Evolutionary conservation across 2,329 filamentous ascomycete genomes (phyloP).

Genomic region (Aspergillus terreus): DNA sequence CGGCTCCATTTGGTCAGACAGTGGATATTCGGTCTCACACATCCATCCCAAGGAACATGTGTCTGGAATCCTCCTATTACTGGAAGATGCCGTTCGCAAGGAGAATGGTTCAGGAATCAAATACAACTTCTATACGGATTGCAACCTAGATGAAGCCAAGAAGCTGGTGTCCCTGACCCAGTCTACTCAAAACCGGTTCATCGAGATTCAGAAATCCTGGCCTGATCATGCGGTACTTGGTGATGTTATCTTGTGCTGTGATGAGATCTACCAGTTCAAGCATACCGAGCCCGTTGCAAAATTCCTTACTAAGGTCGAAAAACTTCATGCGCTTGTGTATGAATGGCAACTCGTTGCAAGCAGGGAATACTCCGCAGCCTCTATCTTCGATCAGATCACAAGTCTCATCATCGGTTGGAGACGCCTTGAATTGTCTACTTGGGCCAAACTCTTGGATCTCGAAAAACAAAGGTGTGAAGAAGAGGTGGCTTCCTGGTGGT

Average conservation of each 20-base stretch:
- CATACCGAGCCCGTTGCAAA: conserved; percentile 82
- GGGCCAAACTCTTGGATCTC: conserved; percentile 82
- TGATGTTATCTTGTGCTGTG: conserved; percentile 73
- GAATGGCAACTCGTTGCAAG: conserved; percentile 96
- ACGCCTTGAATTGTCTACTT: conserved; percentile 84
- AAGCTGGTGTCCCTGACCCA: conserved; percentile 68
- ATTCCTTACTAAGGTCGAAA: conserved; percentile 81
- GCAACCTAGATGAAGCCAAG: conserved; percentile 71
- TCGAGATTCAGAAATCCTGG: conserved; percentile 61
- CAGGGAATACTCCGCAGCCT: conserved; percentile 65
- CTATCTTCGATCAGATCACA: conserved; percentile 73
- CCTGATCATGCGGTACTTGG: conserved; percentile 73
- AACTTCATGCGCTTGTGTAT: conserved; percentile 77
- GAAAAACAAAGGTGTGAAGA: conserved; percentile 72
- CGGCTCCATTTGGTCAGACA: conserved; percentile 30
- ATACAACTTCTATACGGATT: conserved; percentile 88
- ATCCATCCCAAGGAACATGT: conserved; percentile 53
- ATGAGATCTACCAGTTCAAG: conserved; percentile 69
- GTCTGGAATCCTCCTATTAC: conserved; percentile 60
- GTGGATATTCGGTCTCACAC: conserved; percentile 19
- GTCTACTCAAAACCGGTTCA: conserved; percentile 68
- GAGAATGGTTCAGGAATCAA: conserved; percentile 38
- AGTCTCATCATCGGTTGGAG: conserved; percentile 83
- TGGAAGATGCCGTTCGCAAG: conserved; percentile 59
- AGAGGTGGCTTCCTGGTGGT: conserved; percentile 90